Percentiles rank a stretch among this genome's conserved stretches.
These are phyloP conservation scores for Apiotrichum siamense DNA, from an alignment of 1,284 basidiomycete species.

Conservation along the genomic window DNA sequence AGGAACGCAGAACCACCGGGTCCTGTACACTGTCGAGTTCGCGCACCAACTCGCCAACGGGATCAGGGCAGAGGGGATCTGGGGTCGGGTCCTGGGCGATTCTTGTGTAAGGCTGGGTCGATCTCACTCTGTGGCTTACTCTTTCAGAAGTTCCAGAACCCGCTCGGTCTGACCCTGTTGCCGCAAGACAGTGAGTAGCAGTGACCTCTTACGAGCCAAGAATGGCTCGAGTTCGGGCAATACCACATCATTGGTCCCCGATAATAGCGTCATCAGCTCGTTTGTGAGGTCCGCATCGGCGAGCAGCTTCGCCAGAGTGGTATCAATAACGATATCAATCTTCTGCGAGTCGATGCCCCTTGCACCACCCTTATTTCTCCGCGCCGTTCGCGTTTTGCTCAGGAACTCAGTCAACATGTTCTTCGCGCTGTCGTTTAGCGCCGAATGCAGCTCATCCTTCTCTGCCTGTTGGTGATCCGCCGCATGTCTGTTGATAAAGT, in stretches of 20 bases:
- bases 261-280: slow-evolving; percentile 60
- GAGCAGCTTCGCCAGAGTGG: slow-evolving; percentile 68
- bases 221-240: slow-evolving; percentile 61
- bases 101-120: slow-evolving; percentile 47
- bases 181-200: slow-evolving; percentile 60
- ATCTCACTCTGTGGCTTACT: slow-evolving; percentile 51
- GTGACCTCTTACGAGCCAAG: slow-evolving; percentile 58
- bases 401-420: slow-evolving; percentile 46
- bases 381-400: slow-evolving; percentile 40
- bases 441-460: slow-evolving; percentile 24
- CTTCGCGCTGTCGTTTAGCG: slow-evolving; percentile 39
- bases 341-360: slow-evolving; percentile 39
- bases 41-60: slow-evolving; percentile 61
- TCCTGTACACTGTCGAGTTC: slow-evolving; percentile 60
- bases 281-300: slow-evolving; percentile 58
- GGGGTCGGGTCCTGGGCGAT: slow-evolving; percentile 63
- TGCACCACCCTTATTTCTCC: slow-evolving; percentile 40
- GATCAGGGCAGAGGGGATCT: slow-evolving; percentile 63
- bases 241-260: slow-evolving; percentile 57
- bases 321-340: slow-evolving; percentile 61
- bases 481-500: slow-evolving; percentile 8
- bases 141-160: slow-evolving; percentile 62
- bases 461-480: not conserved
- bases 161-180: slow-evolving; percentile 57
- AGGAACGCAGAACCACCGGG: slow-evolving; percentile 59